phyloP scores from a whole-genome alignment of 352 stramenopile genomes.

The Phytopythium sindhum region DNA sequence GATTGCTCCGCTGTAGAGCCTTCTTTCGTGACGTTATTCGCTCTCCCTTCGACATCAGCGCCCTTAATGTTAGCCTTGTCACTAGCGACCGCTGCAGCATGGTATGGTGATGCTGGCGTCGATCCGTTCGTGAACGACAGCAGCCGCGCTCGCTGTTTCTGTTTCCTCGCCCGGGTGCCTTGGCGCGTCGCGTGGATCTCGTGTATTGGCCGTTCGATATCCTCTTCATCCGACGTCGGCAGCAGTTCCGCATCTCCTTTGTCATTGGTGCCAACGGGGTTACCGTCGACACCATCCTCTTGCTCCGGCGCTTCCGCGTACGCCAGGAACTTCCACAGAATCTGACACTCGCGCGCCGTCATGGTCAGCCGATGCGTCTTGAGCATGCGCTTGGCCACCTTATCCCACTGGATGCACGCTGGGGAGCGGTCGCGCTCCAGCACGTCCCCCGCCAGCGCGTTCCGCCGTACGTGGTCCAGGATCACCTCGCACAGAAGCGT shows the following conservation, averaged over 20 bases:
- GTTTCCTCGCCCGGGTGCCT: not conserved
- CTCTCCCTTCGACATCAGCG: not conserved
- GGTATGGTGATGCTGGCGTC: not conserved
- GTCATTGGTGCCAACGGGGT: not conserved
- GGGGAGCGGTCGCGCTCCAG: conserved; percentile 42
- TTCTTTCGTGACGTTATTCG: not conserved
- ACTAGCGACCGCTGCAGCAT: not conserved
- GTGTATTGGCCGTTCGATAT: conserved; percentile 28
- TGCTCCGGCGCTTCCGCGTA: conserved; percentile 32
- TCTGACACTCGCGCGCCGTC: conserved; percentile 38
- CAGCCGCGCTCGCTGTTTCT: not conserved
- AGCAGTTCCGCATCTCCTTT: conserved; percentile 23
- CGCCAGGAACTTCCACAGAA: conserved; percentile 74
- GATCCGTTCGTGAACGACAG: not conserved
- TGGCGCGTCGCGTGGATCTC: conserved; percentile 22
- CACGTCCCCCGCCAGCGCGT: conserved; percentile 35
- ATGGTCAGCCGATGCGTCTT: conserved; percentile 33
- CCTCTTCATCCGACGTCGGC: conserved; percentile 50
- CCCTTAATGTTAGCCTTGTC: not conserved
- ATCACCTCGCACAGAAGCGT: conserved; percentile 56
- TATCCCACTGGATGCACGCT: conserved; percentile 48
- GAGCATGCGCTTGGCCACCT: conserved; percentile 36
- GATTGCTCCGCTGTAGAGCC: not conserved
- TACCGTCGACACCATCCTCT: not conserved
- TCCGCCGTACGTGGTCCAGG: conserved; percentile 43